phyloP scores from a whole-genome alignment of 2,329 filamentous ascomycete genomes.

The Tolypocladium pustulatum region DNA sequence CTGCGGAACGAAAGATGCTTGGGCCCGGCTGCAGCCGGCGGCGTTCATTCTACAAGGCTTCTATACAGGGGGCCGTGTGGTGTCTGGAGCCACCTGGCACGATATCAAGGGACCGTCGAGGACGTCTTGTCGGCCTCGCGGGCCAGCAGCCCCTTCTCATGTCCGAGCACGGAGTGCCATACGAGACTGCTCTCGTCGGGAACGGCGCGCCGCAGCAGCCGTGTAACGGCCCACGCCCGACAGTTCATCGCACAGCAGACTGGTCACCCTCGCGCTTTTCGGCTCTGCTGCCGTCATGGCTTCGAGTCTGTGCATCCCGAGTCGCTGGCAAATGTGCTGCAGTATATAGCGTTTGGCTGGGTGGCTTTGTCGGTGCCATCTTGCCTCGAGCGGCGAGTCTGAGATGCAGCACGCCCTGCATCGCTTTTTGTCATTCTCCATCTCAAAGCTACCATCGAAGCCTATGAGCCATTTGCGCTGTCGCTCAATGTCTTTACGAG shows the following conservation, averaged over 20 bases:
- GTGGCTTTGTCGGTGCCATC: neutral
- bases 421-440: neutral
- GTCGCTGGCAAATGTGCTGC: neutral
- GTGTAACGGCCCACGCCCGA: constrained; percentile 12
- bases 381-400: neutral
- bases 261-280: neutral
- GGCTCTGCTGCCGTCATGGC: neutral
- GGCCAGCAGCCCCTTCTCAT: neutral
- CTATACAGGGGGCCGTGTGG: neutral
- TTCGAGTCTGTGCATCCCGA: neutral
- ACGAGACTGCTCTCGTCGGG: constrained; percentile 26
- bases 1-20: neutral
- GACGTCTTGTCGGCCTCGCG: neutral
- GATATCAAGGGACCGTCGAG: neutral
- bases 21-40: neutral
- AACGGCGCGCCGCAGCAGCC: constrained; percentile 18
- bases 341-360: neutral
- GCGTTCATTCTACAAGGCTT: constrained; percentile 2
- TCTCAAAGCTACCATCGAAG: neutral
- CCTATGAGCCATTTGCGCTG: neutral
- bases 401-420: neutral
- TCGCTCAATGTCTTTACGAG: neutral
- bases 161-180: constrained; percentile 13
- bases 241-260: constrained; percentile 1
- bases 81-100: constrained; percentile 2